Percentiles rank a stretch among this genome's conserved stretches.
Conservation (phyloP, 2,329 filamentous ascomycete species). For the Colletotrichum chlorophyti region DNA sequence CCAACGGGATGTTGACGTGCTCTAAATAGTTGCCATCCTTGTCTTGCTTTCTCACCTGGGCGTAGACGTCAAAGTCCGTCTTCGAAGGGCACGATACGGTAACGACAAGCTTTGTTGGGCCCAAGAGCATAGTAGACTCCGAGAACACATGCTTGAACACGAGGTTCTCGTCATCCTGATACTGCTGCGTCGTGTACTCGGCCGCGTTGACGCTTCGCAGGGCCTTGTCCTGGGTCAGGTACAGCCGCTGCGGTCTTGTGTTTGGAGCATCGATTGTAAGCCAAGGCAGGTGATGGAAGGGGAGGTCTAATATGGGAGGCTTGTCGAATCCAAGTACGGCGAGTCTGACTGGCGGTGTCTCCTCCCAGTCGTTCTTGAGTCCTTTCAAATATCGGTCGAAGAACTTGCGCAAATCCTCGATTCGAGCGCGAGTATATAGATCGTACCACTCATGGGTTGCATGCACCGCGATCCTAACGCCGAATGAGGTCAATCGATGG, state of each 20-base stretch:
- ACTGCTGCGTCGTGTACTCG: background rate
- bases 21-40: background rate
- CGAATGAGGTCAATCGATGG: background rate
- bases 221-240: background rate
- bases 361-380: constrained; percentile 28
- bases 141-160: background rate
- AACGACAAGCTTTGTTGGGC: constrained; percentile 5
- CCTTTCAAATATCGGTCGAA: constrained; percentile 29
- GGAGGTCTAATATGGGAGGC: background rate
- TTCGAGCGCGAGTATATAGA: constrained; percentile 31
- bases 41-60: constrained; percentile 3
- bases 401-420: constrained; percentile 32
- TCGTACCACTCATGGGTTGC: constrained; percentile 38
- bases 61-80: constrained; percentile 6
- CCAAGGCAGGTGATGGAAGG: constrained; percentile 1
- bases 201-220: background rate
- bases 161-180: background rate
- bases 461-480: constrained; percentile 28
- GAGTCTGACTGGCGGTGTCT: constrained; percentile 22
- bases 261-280: background rate
- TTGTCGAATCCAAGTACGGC: constrained; percentile 12
- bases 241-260: background rate
- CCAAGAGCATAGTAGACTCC: background rate
- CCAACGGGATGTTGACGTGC: constrained; percentile 2
- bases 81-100: background rate